Conservation (phyloP, 2,329 filamentous ascomycete species). For the Aspergillus pseudonomiae region DNA sequence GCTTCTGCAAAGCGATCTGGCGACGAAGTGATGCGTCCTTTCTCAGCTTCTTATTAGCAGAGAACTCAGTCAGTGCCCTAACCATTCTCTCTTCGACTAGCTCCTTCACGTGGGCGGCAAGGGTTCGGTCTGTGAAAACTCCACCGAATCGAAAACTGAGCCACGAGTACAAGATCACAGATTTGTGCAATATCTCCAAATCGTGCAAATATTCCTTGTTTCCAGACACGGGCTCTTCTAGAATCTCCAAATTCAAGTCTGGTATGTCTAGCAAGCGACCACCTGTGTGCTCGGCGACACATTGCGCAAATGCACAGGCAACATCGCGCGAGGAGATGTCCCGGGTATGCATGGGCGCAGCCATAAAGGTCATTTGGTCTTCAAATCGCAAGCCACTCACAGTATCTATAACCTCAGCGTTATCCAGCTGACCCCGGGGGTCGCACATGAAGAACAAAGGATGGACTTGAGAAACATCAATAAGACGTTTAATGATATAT, state of each 20-base stretch:
- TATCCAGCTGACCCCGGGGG: slow-evolving; percentile 62
- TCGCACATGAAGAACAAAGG: slow-evolving; percentile 71
- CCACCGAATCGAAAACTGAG: slow-evolving; percentile 85
- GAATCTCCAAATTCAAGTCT: slow-evolving; percentile 70
- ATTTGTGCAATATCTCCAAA: slow-evolving; percentile 79
- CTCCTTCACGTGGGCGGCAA: slow-evolving; percentile 78
- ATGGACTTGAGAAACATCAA: slow-evolving; percentile 67
- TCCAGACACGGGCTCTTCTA: slow-evolving; percentile 60
- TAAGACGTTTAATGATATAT: slow-evolving; percentile 76
- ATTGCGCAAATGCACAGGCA: slow-evolving; percentile 66
- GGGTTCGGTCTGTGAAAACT: slow-evolving; percentile 72
- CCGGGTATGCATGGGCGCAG: slow-evolving; percentile 66
- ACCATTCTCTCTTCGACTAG: slow-evolving; percentile 78
- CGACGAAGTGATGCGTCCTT: slow-evolving; percentile 42
- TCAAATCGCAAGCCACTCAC: slow-evolving; percentile 67
- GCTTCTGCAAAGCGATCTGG: slow-evolving; percentile 42
- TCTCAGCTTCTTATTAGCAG: slow-evolving; percentile 45
- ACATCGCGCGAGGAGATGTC: slow-evolving; percentile 49
- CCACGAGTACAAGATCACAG: slow-evolving; percentile 87
- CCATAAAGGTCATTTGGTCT: slow-evolving; percentile 76
- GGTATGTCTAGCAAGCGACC: slow-evolving; percentile 73
- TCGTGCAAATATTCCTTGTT: slow-evolving; percentile 62
- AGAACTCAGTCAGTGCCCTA: slow-evolving; percentile 62
- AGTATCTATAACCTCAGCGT: slow-evolving; percentile 75
- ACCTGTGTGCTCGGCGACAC: slow-evolving; percentile 67